phyloP scores from a whole-genome alignment of 805 yeast species.

The Schizosaccharomyces lindneri region DNA sequence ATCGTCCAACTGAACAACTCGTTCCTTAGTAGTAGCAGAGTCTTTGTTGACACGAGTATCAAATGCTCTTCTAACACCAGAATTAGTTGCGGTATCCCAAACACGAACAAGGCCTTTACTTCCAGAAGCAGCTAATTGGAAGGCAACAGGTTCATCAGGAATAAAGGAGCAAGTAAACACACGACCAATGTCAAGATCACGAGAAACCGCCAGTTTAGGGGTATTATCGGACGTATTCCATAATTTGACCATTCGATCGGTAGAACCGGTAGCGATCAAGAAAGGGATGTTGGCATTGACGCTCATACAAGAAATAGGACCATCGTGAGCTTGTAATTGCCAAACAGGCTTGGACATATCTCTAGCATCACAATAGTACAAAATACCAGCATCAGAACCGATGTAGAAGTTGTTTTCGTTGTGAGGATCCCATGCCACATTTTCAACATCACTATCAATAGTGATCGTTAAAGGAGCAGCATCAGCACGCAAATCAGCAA shows the following conservation, averaged over 20 bases:
- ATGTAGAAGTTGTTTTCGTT: constrained; percentile 34
- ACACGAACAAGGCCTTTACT: constrained; percentile 59
- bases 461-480: constrained; percentile 33
- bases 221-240: constrained; percentile 49
- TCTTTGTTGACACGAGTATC: constrained; percentile 13
- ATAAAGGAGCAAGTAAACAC: constrained; percentile 67
- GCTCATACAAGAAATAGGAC: constrained; percentile 50
- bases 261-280: constrained; percentile 62
- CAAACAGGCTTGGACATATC: constrained; percentile 41
- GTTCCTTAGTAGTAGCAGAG: not conserved
- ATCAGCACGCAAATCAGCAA: constrained; percentile 64
- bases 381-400: constrained; percentile 77
- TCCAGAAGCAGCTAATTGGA: constrained; percentile 58
- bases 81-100: constrained; percentile 78
- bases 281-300: constrained; percentile 45
- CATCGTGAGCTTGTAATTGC: constrained; percentile 93
- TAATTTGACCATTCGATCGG: constrained; percentile 61
- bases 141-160: constrained; percentile 62
- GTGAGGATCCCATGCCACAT: constrained; percentile 40
- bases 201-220: constrained; percentile 71
- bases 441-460: constrained; percentile 62
- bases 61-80: constrained; percentile 48
- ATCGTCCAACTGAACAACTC: not conserved
- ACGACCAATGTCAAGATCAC: constrained; percentile 87
- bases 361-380: constrained; percentile 74